phyloP scores from a whole-genome alignment of 192 early-diverging fungal genomes.

The Allomyces arbusculus region DNA sequence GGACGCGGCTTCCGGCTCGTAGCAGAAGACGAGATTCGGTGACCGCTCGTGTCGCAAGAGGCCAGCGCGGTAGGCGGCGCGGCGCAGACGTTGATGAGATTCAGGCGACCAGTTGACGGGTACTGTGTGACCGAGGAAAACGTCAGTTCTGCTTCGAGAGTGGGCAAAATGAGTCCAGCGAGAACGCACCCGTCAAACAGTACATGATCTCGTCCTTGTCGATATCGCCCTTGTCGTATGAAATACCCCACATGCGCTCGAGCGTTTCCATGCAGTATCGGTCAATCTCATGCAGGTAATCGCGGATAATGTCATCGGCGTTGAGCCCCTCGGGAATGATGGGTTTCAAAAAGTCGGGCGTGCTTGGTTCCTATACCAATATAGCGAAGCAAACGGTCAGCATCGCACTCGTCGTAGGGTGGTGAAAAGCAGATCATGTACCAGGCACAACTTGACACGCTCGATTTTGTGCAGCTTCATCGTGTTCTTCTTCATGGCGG shows the following conservation, averaged over 20 bases:
- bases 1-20: not conserved
- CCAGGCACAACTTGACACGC: not conserved
- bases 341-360: not conserved
- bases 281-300: not conserved
- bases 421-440: no score
- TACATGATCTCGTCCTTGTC: not conserved
- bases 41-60: not conserved
- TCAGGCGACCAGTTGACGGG: not conserved
- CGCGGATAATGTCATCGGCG: not conserved
- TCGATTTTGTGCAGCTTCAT: not conserved
- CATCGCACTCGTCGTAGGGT: no score
- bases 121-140: not conserved
- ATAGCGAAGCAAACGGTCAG: no score
- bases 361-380: not conserved
- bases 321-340: not conserved
- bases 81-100: not conserved
- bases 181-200: not conserved
- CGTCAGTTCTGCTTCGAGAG: not conserved
- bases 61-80: not conserved
- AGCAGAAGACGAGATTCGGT: not conserved
- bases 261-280: not conserved
- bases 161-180: not conserved
- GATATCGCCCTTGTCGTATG: not conserved
- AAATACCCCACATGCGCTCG: not conserved
- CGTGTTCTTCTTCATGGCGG: not conserved